Base-by-base conservation (phyloP, 257 asterid genomes). In the Rubia yunnanensis region DNA sequence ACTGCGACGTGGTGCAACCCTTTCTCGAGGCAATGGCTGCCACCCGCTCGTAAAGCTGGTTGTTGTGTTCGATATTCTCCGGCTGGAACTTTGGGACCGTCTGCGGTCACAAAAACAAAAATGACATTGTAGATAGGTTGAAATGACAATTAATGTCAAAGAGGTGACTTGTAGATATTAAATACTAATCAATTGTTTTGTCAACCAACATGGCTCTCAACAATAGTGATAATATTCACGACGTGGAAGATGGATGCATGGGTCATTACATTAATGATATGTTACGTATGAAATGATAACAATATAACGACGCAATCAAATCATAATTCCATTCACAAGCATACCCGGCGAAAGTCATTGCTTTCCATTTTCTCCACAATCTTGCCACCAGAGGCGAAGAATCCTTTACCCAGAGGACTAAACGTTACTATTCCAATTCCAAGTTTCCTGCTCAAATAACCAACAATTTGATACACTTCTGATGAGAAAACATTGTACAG, bases 1-100 rank as follows among this genome's bases (percentile, higher is more conserved):
- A 64, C 10, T 82, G 85, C 10, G 87, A 73, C 1, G 85, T 74
- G 24, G 69, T 79, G 68, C 81, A 79, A 13, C 81, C 73, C 32
- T 72, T 82, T 62, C 36, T 67, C 7, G 35, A 28, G 9, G 81
- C 87, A 72, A 79, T 68, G 64, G 68, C 63, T 22, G 67, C 48
- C 5, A 79, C 73, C 10, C 46, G 36, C 17, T 76, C 76, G 1
- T 71, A 60, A 13, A 82, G 62, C 34, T 70, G 72, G 34, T 69
- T 69, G 18, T 76, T 76, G 58, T 72, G 77, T 26, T 72, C 75
- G 41, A 64, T 27, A 24, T 71, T 72, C 60, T 68, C 77, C 2
- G 65, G 61, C 8, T 76, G 74, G 46, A 76, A 72, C 74, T 49
- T 76, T n/a, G 80, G 77, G 3, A 63, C 20, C 3, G 49, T 41